Evolutionary conservation across 1,284 basidiomycete genomes (phyloP).

Genomic region (Tetrapyrgos nigripes): DNA sequence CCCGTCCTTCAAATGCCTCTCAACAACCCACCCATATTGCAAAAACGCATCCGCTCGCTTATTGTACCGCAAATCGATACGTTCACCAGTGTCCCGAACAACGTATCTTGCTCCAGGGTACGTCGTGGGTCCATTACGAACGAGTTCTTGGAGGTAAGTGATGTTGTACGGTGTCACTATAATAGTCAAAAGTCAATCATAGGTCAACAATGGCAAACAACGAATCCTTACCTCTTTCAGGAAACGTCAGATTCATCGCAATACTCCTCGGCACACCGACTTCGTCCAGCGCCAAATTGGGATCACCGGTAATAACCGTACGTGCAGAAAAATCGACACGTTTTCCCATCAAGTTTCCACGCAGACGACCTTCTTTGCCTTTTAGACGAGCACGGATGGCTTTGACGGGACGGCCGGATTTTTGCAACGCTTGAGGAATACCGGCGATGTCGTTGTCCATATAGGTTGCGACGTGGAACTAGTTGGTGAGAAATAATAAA

Average conservation of each 20-base stretch:
- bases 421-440: conserved; percentile 96
- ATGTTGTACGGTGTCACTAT: conserved; percentile 98
- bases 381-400: conserved; percentile 98
- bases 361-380: conserved; percentile 97
- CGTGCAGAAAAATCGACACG: conserved; percentile 99
- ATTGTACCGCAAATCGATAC: conserved; percentile 97
- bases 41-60: conserved; percentile 97
- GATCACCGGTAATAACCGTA: conserved; percentile 99
- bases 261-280: conserved; percentile 98
- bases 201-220: not conserved
- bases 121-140: conserved; percentile 94
- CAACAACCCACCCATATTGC: conserved; percentile 99
- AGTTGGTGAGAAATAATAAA: conserved; percentile 13
- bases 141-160: conserved; percentile 91
- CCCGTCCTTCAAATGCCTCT: conserved; percentile 97
- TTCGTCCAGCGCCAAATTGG: conserved; percentile 95
- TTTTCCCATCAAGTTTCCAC: conserved; percentile 99
- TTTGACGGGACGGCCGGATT: conserved; percentile 97
- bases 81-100: conserved; percentile 97
- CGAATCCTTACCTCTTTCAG: conserved; percentile 82
- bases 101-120: conserved; percentile 99
- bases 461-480: conserved; percentile 99
- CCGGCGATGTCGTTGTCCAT: conserved; percentile 99
- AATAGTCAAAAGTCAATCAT: conserved; percentile 2
- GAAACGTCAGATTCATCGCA: conserved; percentile 97